Conservation (phyloP, 495 filamentous ascomycete genomes). For the Astrothelium macrocarpum region DNA sequence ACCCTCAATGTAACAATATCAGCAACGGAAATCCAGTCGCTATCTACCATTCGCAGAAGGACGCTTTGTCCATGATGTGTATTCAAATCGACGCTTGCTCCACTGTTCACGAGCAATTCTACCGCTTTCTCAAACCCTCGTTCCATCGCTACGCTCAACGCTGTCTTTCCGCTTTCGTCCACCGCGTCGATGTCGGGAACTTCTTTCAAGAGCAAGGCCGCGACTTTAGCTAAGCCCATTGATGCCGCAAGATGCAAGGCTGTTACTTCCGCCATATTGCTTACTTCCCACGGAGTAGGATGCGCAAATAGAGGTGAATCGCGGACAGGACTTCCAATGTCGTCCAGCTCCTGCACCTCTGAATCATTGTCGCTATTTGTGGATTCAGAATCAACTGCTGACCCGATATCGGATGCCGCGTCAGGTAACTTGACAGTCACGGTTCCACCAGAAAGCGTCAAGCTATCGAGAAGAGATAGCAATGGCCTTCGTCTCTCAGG, state of each 20-base stretch:
- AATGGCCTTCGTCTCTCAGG: slow-evolving; percentile 12
- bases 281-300: not conserved
- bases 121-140: slow-evolving; percentile 13
- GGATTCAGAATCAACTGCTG: not conserved
- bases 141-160: slow-evolving; percentile 14
- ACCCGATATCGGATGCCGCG: not conserved
- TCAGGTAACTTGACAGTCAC: not conserved
- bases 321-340: not conserved
- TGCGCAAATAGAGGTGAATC: not conserved
- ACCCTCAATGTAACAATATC: not conserved
- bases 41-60: slow-evolving; percentile 8
- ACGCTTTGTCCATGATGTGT: slow-evolving; percentile 2
- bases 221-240: slow-evolving; percentile 15
- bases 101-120: slow-evolving; percentile 13
- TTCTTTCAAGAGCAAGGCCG: slow-evolving; percentile 10
- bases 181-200: slow-evolving; percentile 12
- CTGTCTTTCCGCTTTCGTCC: slow-evolving; percentile 15
- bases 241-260: slow-evolving; percentile 18
- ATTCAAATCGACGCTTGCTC: slow-evolving; percentile 11
- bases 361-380: not conserved
- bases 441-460: slow-evolving; percentile 9
- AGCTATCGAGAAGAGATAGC: slow-evolving; percentile 10
- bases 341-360: not conserved
- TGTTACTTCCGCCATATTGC: slow-evolving; percentile 7
- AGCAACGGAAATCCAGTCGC: slow-evolving; percentile 5